These are phyloP conservation scores for Apiotrichum akiyoshidainum DNA, from an alignment of 1,284 basidiomycete genomes.

Conservation along the genomic window DNA sequence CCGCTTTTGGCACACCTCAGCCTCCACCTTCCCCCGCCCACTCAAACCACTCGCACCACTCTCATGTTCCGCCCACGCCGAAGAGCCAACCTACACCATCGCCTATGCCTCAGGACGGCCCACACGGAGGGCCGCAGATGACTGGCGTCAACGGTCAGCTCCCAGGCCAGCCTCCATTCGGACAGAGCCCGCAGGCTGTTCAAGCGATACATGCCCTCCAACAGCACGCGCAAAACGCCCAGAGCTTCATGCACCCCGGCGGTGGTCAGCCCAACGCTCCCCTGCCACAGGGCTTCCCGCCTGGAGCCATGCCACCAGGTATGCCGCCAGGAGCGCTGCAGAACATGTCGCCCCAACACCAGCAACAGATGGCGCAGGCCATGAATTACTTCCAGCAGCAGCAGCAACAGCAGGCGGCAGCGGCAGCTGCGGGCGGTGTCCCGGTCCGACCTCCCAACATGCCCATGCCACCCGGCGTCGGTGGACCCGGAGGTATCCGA, in stretches of 20 bases:
- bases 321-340: constrained; percentile 11
- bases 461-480: constrained; percentile 10
- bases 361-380: constrained; percentile 37
- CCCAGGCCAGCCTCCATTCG: constrained; percentile 6
- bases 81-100: constrained; percentile 7
- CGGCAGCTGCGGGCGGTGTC: constrained; percentile 8
- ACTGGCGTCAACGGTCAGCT: constrained; percentile 13
- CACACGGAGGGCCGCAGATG: not conserved
- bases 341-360: constrained; percentile 31
- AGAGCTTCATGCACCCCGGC: constrained; percentile 12
- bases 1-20: constrained; percentile 20
- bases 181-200: constrained; percentile 17
- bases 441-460: constrained; percentile 10
- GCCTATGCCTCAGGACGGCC: constrained; percentile 11
- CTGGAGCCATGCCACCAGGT: constrained; percentile 13
- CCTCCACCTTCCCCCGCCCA: constrained; percentile 32
- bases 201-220: constrained; percentile 25
- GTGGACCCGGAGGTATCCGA: not conserved
- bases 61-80: constrained; percentile 4
- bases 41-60: constrained; percentile 35
- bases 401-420: constrained; percentile 11
- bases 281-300: constrained; percentile 11
- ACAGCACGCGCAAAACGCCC: constrained; percentile 24
- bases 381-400: constrained; percentile 31
- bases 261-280: not conserved